Conservation (phyloP, 2,329 filamentous ascomycete genomes). For the Penicillium thymicola region DNA sequence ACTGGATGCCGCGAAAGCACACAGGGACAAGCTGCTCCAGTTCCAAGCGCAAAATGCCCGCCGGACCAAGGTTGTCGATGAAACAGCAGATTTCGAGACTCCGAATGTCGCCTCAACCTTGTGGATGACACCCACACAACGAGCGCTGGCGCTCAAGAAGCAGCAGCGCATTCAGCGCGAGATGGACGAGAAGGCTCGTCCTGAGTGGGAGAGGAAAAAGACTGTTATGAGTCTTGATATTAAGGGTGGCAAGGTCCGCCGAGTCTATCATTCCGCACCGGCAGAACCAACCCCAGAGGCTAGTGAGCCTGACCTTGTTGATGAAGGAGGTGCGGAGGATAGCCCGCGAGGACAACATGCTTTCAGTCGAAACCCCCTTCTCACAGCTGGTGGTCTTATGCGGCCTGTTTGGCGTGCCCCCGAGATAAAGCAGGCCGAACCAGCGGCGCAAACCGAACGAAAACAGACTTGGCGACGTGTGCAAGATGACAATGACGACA, state of each 20-base stretch:
- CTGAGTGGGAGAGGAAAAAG: conserved; percentile 84
- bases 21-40: conserved; percentile 73
- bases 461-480: conserved; percentile 47
- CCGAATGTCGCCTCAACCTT: conserved; percentile 62
- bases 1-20: conserved; percentile 67
- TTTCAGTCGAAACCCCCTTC: conserved; percentile 45
- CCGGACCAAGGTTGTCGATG: conserved; percentile 80
- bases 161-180: conserved; percentile 81
- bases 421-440: conserved; percentile 25
- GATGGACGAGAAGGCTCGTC: conserved; percentile 79
- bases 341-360: conserved; percentile 29
- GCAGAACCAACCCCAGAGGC: conserved; percentile 22
- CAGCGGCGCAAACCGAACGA: conserved; percentile 28
- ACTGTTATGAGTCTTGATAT: conserved; percentile 84
- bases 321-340: conserved; percentile 11
- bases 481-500: conserved; percentile 47
- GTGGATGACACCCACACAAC: conserved; percentile 80
- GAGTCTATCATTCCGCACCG: conserved; percentile 41
- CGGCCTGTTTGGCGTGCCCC: conserved; percentile 45
- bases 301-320: conserved; percentile 15
- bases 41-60: conserved; percentile 85
- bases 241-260: conserved; percentile 71
- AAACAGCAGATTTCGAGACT: conserved; percentile 71
- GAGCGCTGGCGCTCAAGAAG: conserved; percentile 76
- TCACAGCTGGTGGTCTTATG: conserved; percentile 43